A percentile compares a stretch with the other conserved stretches of the same genome.
phyloP scores from a whole-genome alignment of 164 flowering plant genomes.

The Stephania yunnanensis region DNA sequence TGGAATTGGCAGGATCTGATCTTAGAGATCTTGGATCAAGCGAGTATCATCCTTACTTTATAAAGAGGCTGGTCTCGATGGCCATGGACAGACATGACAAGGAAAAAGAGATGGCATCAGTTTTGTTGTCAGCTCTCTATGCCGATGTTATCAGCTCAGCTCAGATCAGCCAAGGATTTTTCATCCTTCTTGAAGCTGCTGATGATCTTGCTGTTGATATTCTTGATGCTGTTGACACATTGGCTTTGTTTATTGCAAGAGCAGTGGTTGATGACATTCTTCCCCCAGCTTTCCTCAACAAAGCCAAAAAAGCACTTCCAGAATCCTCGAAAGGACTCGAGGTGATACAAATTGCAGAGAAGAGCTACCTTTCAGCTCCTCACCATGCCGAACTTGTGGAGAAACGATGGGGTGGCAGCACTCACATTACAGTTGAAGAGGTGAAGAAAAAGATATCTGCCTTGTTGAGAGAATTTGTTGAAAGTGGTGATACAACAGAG shows the following conservation, averaged over 20 bases:
- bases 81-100: constrained; percentile 98
- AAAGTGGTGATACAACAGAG: constrained; percentile 79
- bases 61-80: constrained; percentile 84
- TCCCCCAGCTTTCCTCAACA: constrained; percentile 82
- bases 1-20: constrained; percentile 77
- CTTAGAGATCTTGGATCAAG: constrained; percentile 72
- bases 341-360: constrained; percentile 79
- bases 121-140: constrained; percentile 86
- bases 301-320: constrained; percentile 58
- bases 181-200: constrained; percentile 87
- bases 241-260: constrained; percentile 87
- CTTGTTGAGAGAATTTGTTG: constrained; percentile 80
- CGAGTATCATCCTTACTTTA: constrained; percentile 81
- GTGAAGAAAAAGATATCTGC: constrained; percentile 82
- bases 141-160: constrained; percentile 77
- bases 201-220: constrained; percentile 92
- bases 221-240: constrained; percentile 80
- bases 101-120: constrained; percentile 99
- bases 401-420: constrained; percentile 92
- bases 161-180: constrained; percentile 86
- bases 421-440: constrained; percentile 85
- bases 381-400: constrained; percentile 99
- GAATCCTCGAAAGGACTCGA: constrained; percentile 74
- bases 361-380: constrained; percentile 95
- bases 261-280: constrained; percentile 98